Conservation (phyloP, 164 flowering plant genomes). For the Umbilicus rupestris region DNA sequence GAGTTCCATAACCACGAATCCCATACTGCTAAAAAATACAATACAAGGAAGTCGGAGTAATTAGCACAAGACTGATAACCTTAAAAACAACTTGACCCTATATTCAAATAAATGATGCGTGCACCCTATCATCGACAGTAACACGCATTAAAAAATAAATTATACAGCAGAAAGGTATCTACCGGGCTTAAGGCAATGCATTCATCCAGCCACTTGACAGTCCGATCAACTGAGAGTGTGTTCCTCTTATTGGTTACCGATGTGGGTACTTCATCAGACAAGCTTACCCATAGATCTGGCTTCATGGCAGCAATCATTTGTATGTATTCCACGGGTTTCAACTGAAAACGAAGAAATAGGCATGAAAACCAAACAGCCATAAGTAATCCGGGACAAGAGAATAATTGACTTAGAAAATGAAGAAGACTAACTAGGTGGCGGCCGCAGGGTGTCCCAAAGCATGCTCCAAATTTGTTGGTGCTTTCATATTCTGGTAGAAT, state of each 20-base stretch:
- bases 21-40: background rate
- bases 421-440: constrained; percentile 48
- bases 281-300: constrained; percentile 66
- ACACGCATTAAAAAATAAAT: background rate
- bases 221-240: constrained; percentile 69
- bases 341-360: constrained; percentile 21
- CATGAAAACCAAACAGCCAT: background rate
- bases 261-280: constrained; percentile 87
- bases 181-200: constrained; percentile 52
- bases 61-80: background rate
- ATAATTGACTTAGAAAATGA: background rate
- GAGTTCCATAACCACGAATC: no score
- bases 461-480: constrained; percentile 62
- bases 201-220: constrained; percentile 80
- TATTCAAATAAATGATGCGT: no score
- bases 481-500: constrained; percentile 51
- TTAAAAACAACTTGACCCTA: no score
- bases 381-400: background rate
- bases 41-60: background rate
- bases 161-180: constrained; percentile 5
- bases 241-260: constrained; percentile 75
- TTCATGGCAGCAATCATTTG: constrained; percentile 58
- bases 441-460: constrained; percentile 74
- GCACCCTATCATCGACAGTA: no score
- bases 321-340: constrained; percentile 63